phyloP scores from a whole-genome alignment of 805 yeast species.

The Hanseniaspora guilliermondii region DNA sequence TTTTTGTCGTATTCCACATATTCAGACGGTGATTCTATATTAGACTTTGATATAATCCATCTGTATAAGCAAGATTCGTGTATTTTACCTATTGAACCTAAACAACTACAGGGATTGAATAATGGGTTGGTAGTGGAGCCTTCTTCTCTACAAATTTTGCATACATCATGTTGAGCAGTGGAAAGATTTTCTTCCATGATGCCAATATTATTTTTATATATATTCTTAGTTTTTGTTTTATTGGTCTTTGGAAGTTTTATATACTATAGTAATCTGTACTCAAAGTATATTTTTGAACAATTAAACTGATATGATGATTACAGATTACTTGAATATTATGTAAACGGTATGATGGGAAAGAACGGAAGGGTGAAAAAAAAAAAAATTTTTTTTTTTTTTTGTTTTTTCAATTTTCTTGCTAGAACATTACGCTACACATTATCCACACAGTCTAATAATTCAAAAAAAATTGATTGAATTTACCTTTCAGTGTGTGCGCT shows the following conservation, averaged over 20 bases:
- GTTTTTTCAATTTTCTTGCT: too few species aligned
- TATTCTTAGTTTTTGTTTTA: not conserved
- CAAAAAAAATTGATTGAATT: too few species aligned
- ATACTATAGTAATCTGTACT: too few species aligned
- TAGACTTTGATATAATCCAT: conserved; percentile 57
- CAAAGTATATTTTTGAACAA: too few species aligned
- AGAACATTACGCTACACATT: not conserved
- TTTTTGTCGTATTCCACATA: conserved; percentile 18
- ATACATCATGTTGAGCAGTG: conserved; percentile 32
- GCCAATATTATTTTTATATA: not conserved
- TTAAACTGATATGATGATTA: too few species aligned
- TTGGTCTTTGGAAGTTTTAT: not conserved
- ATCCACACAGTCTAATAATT: too few species aligned
- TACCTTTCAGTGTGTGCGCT: too few species aligned
- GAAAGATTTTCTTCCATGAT: not conserved
- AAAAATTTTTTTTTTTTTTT: too few species aligned
- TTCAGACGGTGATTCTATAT: conserved; percentile 19
- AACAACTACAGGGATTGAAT: conserved; percentile 83
- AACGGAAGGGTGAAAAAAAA: not conserved
- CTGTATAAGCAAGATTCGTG: conserved; percentile 85
- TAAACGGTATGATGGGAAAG: not conserved
- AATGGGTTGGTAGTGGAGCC: conserved; percentile 68
- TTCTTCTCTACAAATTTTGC: conserved; percentile 92
- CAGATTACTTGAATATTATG: too few species aligned
- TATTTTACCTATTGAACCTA: conserved; percentile 84